Percentiles rank a stretch among this genome's conserved stretches.
These are phyloP conservation scores for Diospyros kaki DNA, from an alignment of 148 eudicot genomes.

Conservation along the genomic window DNA sequence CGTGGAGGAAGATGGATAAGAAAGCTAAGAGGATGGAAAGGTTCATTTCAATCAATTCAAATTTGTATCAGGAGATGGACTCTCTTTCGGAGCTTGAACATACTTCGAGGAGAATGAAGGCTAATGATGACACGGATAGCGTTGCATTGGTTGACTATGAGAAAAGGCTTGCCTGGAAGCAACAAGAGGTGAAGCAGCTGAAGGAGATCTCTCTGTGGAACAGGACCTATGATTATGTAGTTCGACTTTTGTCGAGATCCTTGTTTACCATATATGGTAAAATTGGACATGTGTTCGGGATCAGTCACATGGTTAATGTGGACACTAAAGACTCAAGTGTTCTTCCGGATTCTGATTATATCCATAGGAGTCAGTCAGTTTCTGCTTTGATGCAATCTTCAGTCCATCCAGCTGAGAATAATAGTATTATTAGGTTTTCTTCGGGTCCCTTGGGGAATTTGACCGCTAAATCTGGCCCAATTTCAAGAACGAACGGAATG, in stretches of 20 bases:
- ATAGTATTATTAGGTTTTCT: conserved; percentile 30
- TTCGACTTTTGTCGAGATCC: conserved; percentile 48
- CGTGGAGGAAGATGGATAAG: conserved; percentile 55
- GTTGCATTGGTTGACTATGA: conserved; percentile 35
- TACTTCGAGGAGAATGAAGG: conserved; percentile 44
- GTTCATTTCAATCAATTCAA: conserved; percentile 36
- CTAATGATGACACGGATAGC: conserved; percentile 28
- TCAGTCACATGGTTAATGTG: conserved; percentile 21
- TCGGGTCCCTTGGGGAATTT: conserved; percentile 34
- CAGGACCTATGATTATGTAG: conserved; percentile 47
- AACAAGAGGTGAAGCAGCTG: conserved; percentile 54
- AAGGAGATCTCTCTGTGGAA: conserved; percentile 59
- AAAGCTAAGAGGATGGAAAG: conserved; percentile 59
- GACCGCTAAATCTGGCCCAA: conserved; percentile 38
- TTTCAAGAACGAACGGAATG: conserved; percentile 14
- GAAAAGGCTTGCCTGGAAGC: conserved; percentile 54
- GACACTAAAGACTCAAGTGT: conserved; percentile 27
- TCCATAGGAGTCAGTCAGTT: conserved; percentile 37
- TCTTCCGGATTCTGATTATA: conserved; percentile 28
- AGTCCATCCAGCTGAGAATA: conserved; percentile 48
- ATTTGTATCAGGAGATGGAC: conserved; percentile 62
- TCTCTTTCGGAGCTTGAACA: conserved; percentile 52
- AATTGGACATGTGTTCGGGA: conserved; percentile 58
- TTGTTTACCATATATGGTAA: conserved; percentile 38
- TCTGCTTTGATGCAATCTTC: conserved; percentile 47